Evolutionary conservation across 208 protist genomes (phyloP).

Genomic region (Leishmania arabica): DNA sequence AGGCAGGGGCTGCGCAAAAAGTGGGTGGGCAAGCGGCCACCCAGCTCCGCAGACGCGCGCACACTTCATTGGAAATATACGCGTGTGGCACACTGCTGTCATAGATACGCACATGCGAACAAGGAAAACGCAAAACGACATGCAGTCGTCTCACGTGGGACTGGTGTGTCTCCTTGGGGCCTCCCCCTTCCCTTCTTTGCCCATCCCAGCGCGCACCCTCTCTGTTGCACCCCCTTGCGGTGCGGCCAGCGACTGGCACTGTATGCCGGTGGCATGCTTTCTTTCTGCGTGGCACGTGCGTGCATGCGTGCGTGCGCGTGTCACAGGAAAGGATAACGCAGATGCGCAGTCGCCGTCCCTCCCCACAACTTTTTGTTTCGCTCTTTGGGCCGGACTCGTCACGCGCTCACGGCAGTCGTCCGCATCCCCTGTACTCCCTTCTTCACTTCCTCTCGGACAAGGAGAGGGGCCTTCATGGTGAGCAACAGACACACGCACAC

Average conservation of each 20-base stretch:
- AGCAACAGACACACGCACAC: background rate
- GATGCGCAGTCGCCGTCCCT: background rate
- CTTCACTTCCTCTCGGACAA: background rate
- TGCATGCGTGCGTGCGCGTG: background rate
- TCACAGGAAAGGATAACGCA: background rate
- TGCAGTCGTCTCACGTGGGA: background rate
- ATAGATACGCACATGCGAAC: background rate
- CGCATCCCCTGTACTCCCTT: background rate
- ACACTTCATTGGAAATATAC: background rate
- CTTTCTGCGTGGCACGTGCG: background rate
- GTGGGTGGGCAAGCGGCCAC: background rate
- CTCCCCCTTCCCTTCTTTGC: background rate
- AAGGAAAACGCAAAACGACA: background rate
- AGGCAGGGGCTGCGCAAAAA: too few species aligned
- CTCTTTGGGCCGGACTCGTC: background rate
- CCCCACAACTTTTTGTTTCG: background rate
- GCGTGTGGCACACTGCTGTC: background rate
- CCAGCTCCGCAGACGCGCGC: background rate
- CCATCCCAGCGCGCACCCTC: background rate
- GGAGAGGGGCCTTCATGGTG: background rate
- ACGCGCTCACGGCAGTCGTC: background rate
- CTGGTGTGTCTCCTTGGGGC: background rate
- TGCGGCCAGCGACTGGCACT: background rate
- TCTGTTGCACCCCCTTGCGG: background rate
- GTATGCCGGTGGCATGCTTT: background rate